Percentiles rank a stretch among this genome's conserved stretches.
Conservation (phyloP, 257 asterid species). For the Perilla frutescens region DNA sequence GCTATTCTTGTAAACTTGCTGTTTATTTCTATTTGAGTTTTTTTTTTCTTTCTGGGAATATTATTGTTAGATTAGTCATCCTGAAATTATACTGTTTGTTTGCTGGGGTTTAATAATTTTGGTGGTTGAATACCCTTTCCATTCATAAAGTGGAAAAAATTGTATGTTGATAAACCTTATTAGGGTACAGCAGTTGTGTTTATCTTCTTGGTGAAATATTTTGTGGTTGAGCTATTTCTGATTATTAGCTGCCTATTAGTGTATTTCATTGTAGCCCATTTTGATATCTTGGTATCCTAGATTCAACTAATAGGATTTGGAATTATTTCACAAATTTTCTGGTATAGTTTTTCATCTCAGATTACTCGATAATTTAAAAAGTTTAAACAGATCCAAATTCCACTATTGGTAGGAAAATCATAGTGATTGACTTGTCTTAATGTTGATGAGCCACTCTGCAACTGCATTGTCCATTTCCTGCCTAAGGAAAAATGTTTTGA, state of each 20-base stretch:
- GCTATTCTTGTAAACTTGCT: not conserved
- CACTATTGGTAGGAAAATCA: not conserved
- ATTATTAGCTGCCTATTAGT: not conserved
- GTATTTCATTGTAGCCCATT: not conserved
- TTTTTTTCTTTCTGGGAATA: not conserved
- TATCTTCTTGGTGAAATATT: not conserved
- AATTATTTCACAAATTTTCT: not conserved
- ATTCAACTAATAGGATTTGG: too few relatives aligned
- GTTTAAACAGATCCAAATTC: not conserved
- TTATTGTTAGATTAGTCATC: not conserved
- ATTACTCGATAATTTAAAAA: not conserved
- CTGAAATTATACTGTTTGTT: not conserved
- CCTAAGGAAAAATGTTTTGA: not conserved
- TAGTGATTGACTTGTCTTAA: not conserved
- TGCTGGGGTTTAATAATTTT: constrained; percentile 20
- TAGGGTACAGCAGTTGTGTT: not conserved
- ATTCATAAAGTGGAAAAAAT: not conserved
- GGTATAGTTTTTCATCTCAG: not conserved
- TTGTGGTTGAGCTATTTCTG: constrained; percentile 21
- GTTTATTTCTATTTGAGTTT: not conserved
- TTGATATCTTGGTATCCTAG: too few relatives aligned
- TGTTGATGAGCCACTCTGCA: not conserved
- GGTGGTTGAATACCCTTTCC: constrained; percentile 15
- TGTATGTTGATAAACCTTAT: constrained; percentile 14
- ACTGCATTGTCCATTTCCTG: not conserved